A percentile compares a stretch with the other conserved stretches of the same genome.
These are phyloP conservation scores for Cystobasidium onofrii DNA, from an alignment of 768 basidiomycete genomes.

Conservation along the genomic window DNA sequence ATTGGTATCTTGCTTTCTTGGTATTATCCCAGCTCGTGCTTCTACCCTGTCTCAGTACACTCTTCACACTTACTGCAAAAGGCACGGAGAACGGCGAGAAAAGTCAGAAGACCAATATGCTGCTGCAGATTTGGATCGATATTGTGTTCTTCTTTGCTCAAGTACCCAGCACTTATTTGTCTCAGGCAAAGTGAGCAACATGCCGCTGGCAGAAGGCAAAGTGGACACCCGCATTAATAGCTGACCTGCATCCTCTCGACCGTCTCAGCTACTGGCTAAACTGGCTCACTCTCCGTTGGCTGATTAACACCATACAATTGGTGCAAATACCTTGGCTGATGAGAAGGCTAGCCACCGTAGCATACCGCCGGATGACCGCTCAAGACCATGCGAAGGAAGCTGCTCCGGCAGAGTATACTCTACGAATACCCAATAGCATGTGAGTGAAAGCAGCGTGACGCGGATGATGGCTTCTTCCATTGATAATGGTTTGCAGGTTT, in stretches of 20 bases:
- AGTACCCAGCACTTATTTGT: constrained; percentile 7
- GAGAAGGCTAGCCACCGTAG: neutral
- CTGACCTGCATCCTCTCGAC: neutral
- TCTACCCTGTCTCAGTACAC: constrained; percentile 9
- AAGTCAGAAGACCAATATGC: neutral
- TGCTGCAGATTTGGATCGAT: constrained; percentile 15
- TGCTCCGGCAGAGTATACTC: constrained; percentile 19
- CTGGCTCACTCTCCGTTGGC: constrained; percentile 29
- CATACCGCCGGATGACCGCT: neutral
- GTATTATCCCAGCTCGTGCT: constrained; percentile 25
- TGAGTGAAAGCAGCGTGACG: neutral
- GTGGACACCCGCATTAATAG: too few relatives aligned
- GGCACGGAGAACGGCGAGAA: neutral
- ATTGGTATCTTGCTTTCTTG: constrained; percentile 27
- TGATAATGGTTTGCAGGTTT: neutral
- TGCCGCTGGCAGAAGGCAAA: too few relatives aligned
- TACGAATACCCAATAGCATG: constrained; percentile 19
- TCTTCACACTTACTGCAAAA: constrained; percentile 1
- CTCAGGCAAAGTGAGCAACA: constrained; percentile 13
- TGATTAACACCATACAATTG: constrained; percentile 8
- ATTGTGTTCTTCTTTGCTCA: constrained; percentile 17
- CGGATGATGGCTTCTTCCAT: too few relatives aligned
- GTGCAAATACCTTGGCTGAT: neutral
- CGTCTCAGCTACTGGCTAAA: constrained; percentile 28
- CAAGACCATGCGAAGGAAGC: neutral